Evolutionary conservation across 306 rosid species (phyloP).

Genomic region (Gynostemma pentaphyllum): DNA sequence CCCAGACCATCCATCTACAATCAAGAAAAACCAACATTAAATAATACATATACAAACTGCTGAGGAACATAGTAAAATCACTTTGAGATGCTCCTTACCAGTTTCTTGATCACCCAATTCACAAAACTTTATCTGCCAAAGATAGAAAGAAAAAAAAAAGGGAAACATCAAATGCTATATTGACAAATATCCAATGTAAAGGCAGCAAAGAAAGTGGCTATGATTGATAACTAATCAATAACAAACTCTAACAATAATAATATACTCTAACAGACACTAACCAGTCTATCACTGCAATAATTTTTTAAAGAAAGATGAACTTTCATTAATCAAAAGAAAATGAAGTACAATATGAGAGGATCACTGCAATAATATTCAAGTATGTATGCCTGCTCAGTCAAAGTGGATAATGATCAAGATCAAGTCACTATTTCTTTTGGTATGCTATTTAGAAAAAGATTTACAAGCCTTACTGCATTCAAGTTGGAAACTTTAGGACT

Average conservation of each 20-base stretch:
- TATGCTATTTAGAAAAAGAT: slow-evolving; percentile 16
- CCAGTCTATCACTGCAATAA: neutral
- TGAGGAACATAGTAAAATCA: neutral
- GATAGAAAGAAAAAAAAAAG: neutral
- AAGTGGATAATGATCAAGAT: slow-evolving; percentile 14
- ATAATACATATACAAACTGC: neutral
- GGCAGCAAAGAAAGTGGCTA: neutral
- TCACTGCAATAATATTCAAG: too few relatives aligned
- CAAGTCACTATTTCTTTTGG: slow-evolving; percentile 7
- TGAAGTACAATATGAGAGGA: too few relatives aligned
- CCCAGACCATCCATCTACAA: slow-evolving; percentile 56
- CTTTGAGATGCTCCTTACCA: slow-evolving; percentile 40
- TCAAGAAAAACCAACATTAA: slow-evolving; percentile 18
- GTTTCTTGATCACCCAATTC: slow-evolving; percentile 19
- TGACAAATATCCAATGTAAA: neutral
- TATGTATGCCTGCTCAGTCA: too few relatives aligned
- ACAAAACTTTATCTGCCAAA: slow-evolving; percentile 35
- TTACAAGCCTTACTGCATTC: slow-evolving; percentile 18
- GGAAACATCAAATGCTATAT: neutral
- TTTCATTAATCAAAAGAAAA: too few relatives aligned
- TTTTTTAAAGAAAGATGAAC: too few relatives aligned
- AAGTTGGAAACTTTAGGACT: slow-evolving; percentile 22
- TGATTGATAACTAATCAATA: too few relatives aligned
- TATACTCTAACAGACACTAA: neutral
- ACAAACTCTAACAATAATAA: too few relatives aligned